A percentile compares a stretch with the other conserved stretches of the same genome.
phyloP scores from a whole-genome alignment of 2,329 filamentous ascomycete species.

The Clonostachys rosea region DNA sequence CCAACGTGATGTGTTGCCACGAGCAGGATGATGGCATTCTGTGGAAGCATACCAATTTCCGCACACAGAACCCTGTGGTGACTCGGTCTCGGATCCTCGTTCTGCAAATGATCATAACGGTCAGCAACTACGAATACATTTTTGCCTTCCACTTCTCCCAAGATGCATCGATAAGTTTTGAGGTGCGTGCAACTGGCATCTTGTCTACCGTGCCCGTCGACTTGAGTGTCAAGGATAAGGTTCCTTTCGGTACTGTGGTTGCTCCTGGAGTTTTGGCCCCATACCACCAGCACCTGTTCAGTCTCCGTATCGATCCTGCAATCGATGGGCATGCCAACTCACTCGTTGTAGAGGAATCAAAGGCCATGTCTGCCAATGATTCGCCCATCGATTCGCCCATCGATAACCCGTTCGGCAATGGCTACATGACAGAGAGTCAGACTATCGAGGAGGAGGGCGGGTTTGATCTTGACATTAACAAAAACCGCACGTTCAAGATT shows the following conservation, averaged over 20 bases:
- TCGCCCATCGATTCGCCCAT: conserved; percentile 7
- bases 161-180: conserved; percentile 32
- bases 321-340: conserved; percentile 56
- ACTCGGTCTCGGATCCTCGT: conserved; percentile 51
- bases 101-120: conserved; percentile 57
- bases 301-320: conserved; percentile 58
- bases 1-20: conserved; percentile 28
- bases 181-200: conserved; percentile 36
- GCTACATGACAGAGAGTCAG: conserved; percentile 33
- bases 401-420: conserved; percentile 47
- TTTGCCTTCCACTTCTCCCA: conserved; percentile 42
- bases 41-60: conserved; percentile 60
- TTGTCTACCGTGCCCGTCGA: conserved; percentile 39
- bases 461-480: conserved; percentile 41
- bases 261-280: conserved; percentile 56
- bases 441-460: conserved; percentile 34
- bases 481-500: conserved; percentile 42
- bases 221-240: conserved; percentile 27
- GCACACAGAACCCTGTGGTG: conserved; percentile 50
- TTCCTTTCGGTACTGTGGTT: conserved; percentile 55
- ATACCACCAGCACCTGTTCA: conserved; percentile 66
- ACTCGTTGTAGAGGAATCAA: conserved; percentile 30
- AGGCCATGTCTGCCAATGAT: conserved; percentile 31
- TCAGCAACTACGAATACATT: conserved; percentile 57
- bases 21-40: conserved; percentile 44